phyloP scores from a whole-genome alignment of 129 eudicot species.

The Helianthus tuberosus region DNA sequence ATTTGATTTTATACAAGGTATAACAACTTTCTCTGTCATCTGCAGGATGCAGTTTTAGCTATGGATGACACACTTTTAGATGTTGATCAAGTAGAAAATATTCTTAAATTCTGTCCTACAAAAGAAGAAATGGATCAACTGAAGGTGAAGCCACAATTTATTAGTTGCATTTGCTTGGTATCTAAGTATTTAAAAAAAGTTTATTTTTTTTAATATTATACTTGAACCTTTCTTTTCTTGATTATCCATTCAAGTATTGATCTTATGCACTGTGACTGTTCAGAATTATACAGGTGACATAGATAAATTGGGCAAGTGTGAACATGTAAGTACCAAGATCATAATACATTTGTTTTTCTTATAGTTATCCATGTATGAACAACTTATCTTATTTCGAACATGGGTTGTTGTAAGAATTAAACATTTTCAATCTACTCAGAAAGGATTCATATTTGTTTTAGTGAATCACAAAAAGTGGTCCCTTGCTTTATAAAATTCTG shows the following conservation, averaged over 20 bases:
- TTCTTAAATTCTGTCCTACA: constrained; percentile 75
- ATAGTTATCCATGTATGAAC: constrained; percentile 7
- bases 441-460: neutral
- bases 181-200: neutral
- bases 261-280: constrained; percentile 28
- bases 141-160: constrained; percentile 48
- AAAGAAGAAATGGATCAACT: constrained; percentile 87
- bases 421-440: neutral
- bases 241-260: constrained; percentile 24
- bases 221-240: constrained; percentile 4
- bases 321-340: constrained; percentile 49
- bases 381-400: constrained; percentile 4
- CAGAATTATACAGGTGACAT: constrained; percentile 71
- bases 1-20: neutral
- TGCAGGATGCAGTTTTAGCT: constrained; percentile 72
- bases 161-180: constrained; percentile 11
- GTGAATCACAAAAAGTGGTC: neutral
- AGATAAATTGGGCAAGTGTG: constrained; percentile 66
- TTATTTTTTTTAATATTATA: neutral
- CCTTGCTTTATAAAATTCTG: constrained; percentile 1
- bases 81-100: constrained; percentile 77
- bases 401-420: neutral
- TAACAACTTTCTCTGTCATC: constrained; percentile 3
- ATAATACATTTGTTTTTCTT: constrained; percentile 1
- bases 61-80: constrained; percentile 70